Percentiles rank a stretch among this genome's conserved stretches.
These are phyloP conservation scores for Grosmannia penicillata DNA, from an alignment of 2,329 filamentous ascomycete genomes.

Conservation along the genomic window DNA sequence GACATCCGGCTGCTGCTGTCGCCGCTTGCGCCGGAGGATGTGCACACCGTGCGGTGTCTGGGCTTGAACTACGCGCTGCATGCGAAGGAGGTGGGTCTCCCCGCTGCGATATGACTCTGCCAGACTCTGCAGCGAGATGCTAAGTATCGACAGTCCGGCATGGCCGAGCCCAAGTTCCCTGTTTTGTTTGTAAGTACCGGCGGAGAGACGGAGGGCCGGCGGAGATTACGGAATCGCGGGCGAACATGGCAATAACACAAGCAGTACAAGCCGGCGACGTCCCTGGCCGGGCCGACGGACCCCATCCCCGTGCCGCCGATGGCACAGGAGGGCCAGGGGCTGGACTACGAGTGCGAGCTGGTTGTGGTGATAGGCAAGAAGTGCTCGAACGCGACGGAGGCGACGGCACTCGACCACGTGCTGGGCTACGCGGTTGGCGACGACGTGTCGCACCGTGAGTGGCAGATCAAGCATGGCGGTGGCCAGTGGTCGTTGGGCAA, in stretches of 20 bases:
- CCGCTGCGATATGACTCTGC: background rate
- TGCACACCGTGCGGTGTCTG: conserved; percentile 52
- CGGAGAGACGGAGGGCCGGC: background rate
- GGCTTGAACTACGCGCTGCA: conserved; percentile 61
- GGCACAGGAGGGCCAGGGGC: conserved; percentile 48
- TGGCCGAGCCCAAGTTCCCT: conserved; percentile 56
- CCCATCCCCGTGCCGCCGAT: conserved; percentile 50
- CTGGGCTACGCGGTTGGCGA: conserved; percentile 64
- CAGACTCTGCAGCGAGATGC: background rate
- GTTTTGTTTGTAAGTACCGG: conserved; percentile 45
- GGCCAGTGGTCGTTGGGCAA: conserved; percentile 61
- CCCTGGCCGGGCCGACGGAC: conserved; percentile 49
- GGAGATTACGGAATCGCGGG: too few relatives aligned
- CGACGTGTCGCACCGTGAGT: conserved; percentile 68
- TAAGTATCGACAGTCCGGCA: conserved; percentile 27
- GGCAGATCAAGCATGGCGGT: conserved; percentile 54
- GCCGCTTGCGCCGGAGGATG: conserved; percentile 46
- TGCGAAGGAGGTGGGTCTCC: conserved; percentile 42
- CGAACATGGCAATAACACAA: background rate
- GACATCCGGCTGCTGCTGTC: conserved; percentile 42
- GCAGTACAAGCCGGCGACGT: conserved; percentile 52
- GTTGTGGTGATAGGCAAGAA: conserved; percentile 57
- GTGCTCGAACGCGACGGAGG: conserved; percentile 49
- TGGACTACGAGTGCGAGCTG: conserved; percentile 73
- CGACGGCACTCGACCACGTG: conserved; percentile 53